Evolutionary conservation across 2,329 filamentous ascomycete species (phyloP).

Genomic region (Colletotrichum gloeosporioides): DNA sequence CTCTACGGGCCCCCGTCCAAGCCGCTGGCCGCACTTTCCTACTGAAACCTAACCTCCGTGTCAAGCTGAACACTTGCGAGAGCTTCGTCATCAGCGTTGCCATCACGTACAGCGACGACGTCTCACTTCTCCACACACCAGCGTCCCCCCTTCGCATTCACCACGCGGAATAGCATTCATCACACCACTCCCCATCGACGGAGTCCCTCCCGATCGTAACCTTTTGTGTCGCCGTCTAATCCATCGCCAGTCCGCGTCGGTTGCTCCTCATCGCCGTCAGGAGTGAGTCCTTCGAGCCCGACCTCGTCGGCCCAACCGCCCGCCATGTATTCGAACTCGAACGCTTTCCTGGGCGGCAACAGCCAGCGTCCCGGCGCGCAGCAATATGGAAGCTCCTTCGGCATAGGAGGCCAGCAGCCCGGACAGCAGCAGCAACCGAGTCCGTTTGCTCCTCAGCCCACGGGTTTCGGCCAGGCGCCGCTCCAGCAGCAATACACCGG

Average conservation of each 20-base stretch:
- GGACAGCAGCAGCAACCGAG: constrained; percentile 56
- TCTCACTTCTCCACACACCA: not conserved
- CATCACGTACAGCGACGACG: constrained; percentile 3
- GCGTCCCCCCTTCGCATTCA: not conserved
- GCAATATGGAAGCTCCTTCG: constrained; percentile 61
- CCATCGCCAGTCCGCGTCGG: not conserved
- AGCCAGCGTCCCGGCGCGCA: constrained; percentile 74
- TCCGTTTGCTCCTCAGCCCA: constrained; percentile 64
- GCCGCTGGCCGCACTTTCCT: constrained; percentile 20
- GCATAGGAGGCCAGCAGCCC: constrained; percentile 46
- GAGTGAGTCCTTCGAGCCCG: constrained; percentile 3
- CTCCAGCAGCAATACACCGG: constrained; percentile 66
- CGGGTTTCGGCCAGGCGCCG: constrained; percentile 62
- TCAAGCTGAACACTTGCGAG: constrained; percentile 25
- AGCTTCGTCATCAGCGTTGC: constrained; percentile 25
- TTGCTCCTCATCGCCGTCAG: constrained; percentile 3
- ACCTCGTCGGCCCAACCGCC: constrained; percentile 12
- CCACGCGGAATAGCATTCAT: not conserved
- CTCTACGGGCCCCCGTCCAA: constrained; percentile 10
- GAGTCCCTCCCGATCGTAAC: constrained; percentile 6
- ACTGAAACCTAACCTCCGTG: constrained; percentile 23
- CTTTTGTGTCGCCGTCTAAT: not conserved
- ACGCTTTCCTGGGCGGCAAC: constrained; percentile 83
- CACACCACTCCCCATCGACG: not conserved
- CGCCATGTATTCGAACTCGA: constrained; percentile 88